Conservation (phyloP, 345 rosid genomes). For the Salix purpurea region DNA sequence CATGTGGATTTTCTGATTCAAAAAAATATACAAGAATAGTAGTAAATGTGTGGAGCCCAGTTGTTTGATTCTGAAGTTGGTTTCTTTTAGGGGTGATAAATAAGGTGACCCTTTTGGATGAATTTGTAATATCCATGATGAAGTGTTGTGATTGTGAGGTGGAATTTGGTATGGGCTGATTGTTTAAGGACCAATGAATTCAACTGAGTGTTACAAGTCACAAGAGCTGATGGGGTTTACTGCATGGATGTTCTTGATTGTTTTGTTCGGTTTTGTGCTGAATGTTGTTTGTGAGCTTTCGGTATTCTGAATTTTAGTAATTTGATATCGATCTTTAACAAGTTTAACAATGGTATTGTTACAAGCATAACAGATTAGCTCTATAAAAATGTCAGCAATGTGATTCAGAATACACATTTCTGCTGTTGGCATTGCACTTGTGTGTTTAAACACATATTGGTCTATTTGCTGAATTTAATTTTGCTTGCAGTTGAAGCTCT, state of each 20-base stretch:
- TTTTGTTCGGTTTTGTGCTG: not conserved
- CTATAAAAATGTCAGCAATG: not conserved
- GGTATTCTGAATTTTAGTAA: not conserved
- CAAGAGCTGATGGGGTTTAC: not conserved
- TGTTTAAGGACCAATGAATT: not conserved
- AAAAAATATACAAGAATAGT: not conserved
- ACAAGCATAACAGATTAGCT: not conserved
- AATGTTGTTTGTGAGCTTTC: not conserved
- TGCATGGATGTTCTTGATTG: not conserved
- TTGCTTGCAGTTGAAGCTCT: conserved; percentile 21
- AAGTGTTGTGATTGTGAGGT: not conserved
- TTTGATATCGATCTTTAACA: not conserved
- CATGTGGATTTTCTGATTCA: not conserved
- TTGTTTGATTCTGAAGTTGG: not conserved
- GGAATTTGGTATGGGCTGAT: not conserved
- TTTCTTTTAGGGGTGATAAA: not conserved
- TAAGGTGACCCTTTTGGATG: not conserved
- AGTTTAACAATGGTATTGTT: not conserved
- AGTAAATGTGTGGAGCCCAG: not conserved
- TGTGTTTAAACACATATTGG: not conserved
- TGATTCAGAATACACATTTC: not conserved
- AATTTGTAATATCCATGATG: not conserved
- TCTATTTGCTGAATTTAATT: not conserved
- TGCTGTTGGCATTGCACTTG: not conserved
- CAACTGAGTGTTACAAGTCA: not conserved